These are phyloP conservation scores for Blastomyces emzantsi DNA, from an alignment of 2,329 filamentous ascomycete genomes.

Conservation along the genomic window DNA sequence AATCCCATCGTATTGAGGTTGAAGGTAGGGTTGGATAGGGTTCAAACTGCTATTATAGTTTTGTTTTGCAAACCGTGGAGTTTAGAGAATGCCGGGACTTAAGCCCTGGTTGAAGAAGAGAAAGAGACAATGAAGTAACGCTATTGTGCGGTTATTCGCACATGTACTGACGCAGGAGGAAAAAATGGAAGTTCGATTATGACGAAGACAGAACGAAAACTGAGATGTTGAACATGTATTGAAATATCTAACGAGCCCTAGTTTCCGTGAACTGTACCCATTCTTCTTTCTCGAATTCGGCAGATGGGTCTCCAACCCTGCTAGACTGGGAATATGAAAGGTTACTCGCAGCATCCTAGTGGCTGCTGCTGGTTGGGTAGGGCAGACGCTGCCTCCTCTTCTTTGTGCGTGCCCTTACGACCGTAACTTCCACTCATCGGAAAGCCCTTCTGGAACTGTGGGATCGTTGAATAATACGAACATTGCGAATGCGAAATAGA, in stretches of 20 bases:
- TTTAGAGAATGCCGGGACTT: neutral
- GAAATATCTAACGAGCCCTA: constrained; percentile 1
- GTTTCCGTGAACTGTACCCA: neutral
- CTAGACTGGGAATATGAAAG: constrained; percentile 8
- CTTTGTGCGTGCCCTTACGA: constrained; percentile 22
- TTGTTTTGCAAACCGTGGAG: neutral
- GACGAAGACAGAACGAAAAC: neutral
- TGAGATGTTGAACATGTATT: neutral
- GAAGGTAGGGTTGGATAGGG: neutral
- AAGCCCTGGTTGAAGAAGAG: neutral
- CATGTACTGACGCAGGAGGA: neutral
- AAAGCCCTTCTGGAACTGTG: constrained; percentile 15
- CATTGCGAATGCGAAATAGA: constrained; percentile 21
- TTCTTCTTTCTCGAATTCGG: constrained; percentile 2
- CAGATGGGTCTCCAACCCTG: neutral
- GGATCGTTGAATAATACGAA: constrained; percentile 19
- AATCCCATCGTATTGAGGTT: neutral
- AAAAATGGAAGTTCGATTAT: neutral
- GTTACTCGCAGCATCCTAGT: constrained; percentile 9
- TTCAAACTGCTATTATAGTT: neutral
- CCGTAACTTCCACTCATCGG: constrained; percentile 18
- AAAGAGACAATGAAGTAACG: neutral
- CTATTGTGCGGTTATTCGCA: neutral
- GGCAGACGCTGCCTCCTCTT: constrained; percentile 20
- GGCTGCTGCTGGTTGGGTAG: neutral